A percentile compares a stretch with the other conserved stretches of the same genome.
Conservation (phyloP, 768 basidiomycete genomes). For the Crepidotus variabilis region DNA sequence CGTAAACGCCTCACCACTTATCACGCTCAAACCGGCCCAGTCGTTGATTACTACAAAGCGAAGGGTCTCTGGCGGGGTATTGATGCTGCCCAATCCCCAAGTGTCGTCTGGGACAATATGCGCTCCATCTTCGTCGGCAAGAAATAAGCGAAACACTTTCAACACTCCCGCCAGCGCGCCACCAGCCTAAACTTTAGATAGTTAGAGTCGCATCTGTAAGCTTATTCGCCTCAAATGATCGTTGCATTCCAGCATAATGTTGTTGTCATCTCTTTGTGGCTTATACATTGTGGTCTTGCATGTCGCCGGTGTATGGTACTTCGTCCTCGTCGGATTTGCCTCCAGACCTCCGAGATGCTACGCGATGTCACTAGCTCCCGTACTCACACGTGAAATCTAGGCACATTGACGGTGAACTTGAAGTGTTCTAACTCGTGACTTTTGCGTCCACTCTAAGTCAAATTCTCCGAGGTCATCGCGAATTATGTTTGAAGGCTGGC, state of each 20-base stretch:
- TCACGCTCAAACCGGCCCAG: slow-evolving; percentile 93
- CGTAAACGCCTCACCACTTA: slow-evolving; percentile 85
- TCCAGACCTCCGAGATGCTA: not conserved
- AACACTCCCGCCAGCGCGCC: not conserved
- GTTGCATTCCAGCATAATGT: not conserved
- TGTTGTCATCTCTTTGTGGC: not conserved
- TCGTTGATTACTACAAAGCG: slow-evolving; percentile 92
- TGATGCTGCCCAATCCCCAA: slow-evolving; percentile 92
- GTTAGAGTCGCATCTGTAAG: not conserved
- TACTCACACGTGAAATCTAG: not conserved
- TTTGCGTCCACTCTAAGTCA: too few species aligned
- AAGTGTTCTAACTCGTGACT: too few species aligned
- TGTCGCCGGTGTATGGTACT: too few species aligned
- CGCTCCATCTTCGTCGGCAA: slow-evolving; percentile 58
- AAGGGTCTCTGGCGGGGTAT: slow-evolving; percentile 88
- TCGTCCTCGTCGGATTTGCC: too few species aligned
- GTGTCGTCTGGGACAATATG: slow-evolving; percentile 86
- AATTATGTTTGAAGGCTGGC: too few species aligned
- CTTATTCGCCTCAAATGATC: not conserved
- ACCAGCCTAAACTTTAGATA: not conserved
- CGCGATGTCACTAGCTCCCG: not conserved
- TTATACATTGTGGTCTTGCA: too few species aligned
- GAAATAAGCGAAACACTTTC: slow-evolving; percentile 27
- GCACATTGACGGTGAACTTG: not conserved
- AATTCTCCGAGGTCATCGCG: too few species aligned